Evolutionary conservation across 257 asterid genomes (phyloP), one percentile per base, ranked within the genome.

Genomic region (Penstemon eatonii): DNA sequence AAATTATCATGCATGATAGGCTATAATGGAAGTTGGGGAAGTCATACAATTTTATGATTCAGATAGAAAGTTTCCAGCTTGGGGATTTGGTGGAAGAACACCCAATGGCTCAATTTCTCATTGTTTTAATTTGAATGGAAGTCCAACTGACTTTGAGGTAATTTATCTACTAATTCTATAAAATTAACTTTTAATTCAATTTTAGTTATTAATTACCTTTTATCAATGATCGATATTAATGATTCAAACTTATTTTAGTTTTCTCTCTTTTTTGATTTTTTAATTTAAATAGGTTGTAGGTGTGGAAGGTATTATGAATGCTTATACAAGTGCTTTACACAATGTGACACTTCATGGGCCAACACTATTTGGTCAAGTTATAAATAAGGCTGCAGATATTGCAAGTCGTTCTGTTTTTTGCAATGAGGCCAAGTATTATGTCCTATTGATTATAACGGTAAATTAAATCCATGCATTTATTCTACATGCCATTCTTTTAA

Each of bases 21-120:
- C 96, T 49, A 91, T 91, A 68, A 68, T 65, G 83, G 95, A 86
- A 73, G 85, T 88, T 36, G 97, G 96, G 45, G 93, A 91, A 76
- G 95, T 91, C 66, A 76, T 91, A 73, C 95, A 91, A 67, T 88
- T 88, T 76, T 88, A 88, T 37, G 97, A 91, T 76, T 86, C 95
- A 55, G 97, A 91, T 63, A 86, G 83, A 66, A 74, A 53, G 40
- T 91, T 91, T 77, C 96, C 95, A 64, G 91, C 96, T 59, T 91
- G 96, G 95, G 96, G 95, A 46, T 91, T 91, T 63, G 97, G 96
- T 52, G 97, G 87, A 58, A 83, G 43, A 71, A 58, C 72, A 4
- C 76, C 73, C 58, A 18, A 69, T 46, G 88, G 87, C 54, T 45
- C 87, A 0, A 68, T 83, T 47, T 88, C 96, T 65, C 96, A 88